A percentile compares a stretch with the other conserved stretches of the same genome.
phyloP scores from a whole-genome alignment of 768 basidiomycete species.

The Mycena crocata region DNA sequence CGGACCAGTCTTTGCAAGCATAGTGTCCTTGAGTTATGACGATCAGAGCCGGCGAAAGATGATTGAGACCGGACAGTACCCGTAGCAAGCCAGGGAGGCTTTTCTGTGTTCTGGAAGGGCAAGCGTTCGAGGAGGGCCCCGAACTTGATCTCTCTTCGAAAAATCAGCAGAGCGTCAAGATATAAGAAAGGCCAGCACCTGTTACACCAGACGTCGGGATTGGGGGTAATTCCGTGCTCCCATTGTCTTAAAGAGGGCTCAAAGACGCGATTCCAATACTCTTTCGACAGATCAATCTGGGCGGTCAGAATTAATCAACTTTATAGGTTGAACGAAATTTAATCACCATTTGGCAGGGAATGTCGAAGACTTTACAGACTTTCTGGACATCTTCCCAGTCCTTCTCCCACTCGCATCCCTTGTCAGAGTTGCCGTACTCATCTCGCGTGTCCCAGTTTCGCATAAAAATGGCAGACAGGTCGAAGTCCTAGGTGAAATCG shows the following conservation, averaged over 20 bases:
- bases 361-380: constrained; percentile 78
- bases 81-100: constrained; percentile 80
- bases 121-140: constrained; percentile 81
- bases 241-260: constrained; percentile 85
- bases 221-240: constrained; percentile 86
- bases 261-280: constrained; percentile 94
- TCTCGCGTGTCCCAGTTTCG: constrained; percentile 94
- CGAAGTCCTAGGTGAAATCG: constrained; percentile 67
- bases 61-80: constrained; percentile 54
- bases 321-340: background rate
- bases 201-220: constrained; percentile 95
- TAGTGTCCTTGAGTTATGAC: constrained; percentile 76
- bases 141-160: constrained; percentile 87
- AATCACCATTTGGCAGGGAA: constrained; percentile 79
- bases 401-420: constrained; percentile 95
- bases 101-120: constrained; percentile 40
- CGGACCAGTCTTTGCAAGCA: constrained; percentile 72
- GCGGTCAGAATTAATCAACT: constrained; percentile 17
- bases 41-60: background rate
- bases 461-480: constrained; percentile 93
- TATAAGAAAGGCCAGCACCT: constrained; percentile 55
- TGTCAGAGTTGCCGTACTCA: constrained; percentile 75
- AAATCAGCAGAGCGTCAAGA: background rate
- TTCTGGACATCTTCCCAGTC: constrained; percentile 93
- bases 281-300: constrained; percentile 86